Base-by-base conservation (phyloP, 2,329 filamentous ascomycete species). In the Talaromyces rugulosus region DNA sequence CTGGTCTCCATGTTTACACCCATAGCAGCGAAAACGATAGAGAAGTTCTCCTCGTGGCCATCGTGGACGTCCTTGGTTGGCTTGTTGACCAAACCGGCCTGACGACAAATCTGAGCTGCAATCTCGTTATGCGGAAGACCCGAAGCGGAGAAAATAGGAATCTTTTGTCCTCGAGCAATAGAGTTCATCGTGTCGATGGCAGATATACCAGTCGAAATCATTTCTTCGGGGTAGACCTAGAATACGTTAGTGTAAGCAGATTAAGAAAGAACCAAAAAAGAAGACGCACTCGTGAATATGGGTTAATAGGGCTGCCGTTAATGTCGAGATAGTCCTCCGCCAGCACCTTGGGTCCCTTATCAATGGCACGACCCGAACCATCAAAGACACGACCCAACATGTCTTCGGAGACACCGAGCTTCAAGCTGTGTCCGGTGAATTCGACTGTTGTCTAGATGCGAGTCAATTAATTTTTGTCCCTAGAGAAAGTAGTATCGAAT, bases 51-150 rank as follows among this genome's bases (percentile, higher is more conserved):
- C 74, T 97, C 92, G 79, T 99, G 95, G 61, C 88, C 93, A 73
- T 99, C 96, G 74, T 99, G 95, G 30, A 95, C 88, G 67, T 90
- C 93, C 86, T 99, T 99, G 77, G 91, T 96, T 40, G 92, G 92
- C 33, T 11, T 34, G 70, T 92, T 88, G 67, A 98, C 96, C 75
- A 99, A 82, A 79, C 94, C 87, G 70, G 95, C 95, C 80, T 99
- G 95, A 81, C 96, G 89, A 83, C 93, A 97, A 80, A 99, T 99
- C 81, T 97, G 93, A 54, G 95, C 96, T 62, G 96, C 96, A 73
- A 99, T 98, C 83, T 99, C 95, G 82, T 99, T 99, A 82, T 99
- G 96, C 44, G 96, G 96, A 63, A 99, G 87, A 92, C 95, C 95
- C 64, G 95, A 89, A 60, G 95, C 92, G 30, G 95, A 99, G 87